These are phyloP conservation scores for Pascua guehoae DNA, from an alignment of 1,284 basidiomycete genomes.

Conservation along the genomic window DNA sequence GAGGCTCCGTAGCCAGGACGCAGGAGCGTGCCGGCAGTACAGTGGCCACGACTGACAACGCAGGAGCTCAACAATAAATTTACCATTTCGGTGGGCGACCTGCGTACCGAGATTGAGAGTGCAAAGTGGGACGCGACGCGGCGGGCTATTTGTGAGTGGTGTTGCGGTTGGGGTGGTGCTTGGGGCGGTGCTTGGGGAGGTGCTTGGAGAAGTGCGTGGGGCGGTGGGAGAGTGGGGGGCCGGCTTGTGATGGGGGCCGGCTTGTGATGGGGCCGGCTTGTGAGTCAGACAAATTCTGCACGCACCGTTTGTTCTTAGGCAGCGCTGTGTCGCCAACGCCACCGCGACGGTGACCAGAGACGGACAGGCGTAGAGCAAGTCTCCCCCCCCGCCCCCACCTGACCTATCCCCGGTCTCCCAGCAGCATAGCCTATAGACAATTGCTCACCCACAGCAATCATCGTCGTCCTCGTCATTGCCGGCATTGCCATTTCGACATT, in stretches of 20 bases:
- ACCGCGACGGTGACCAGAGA: too few species aligned
- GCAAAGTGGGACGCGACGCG: conserved; percentile 89
- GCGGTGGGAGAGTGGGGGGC: not conserved
- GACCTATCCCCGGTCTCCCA: too few species aligned
- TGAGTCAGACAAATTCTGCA: not conserved
- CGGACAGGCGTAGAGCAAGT: too few species aligned
- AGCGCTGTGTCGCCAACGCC: too few species aligned
- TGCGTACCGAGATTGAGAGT: conserved; percentile 80
- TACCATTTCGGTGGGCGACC: conserved; percentile 78
- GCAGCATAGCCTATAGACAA: too few species aligned
- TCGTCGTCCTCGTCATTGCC: conserved; percentile 23
- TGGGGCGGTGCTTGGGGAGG: not conserved
- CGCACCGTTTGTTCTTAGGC: too few species aligned
- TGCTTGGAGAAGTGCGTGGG: not conserved
- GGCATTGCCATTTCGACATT: conserved; percentile 16
- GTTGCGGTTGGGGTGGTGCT: not conserved
- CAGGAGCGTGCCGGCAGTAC: too few species aligned
- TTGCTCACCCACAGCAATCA: conserved; percentile 30
- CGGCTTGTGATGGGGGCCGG: too few species aligned
- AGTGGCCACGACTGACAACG: not conserved
- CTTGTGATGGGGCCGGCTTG: too few species aligned
- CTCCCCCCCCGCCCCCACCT: too few species aligned
- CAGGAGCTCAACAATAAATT: conserved; percentile 83
- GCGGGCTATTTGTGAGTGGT: conserved; percentile 68
- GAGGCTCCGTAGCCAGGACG: too few species aligned